Percentiles rank a stretch among this genome's conserved stretches.
Evolutionary conservation across 1,139 yeast genomes (phyloP).

Genomic region (Candida smagusa): DNA sequence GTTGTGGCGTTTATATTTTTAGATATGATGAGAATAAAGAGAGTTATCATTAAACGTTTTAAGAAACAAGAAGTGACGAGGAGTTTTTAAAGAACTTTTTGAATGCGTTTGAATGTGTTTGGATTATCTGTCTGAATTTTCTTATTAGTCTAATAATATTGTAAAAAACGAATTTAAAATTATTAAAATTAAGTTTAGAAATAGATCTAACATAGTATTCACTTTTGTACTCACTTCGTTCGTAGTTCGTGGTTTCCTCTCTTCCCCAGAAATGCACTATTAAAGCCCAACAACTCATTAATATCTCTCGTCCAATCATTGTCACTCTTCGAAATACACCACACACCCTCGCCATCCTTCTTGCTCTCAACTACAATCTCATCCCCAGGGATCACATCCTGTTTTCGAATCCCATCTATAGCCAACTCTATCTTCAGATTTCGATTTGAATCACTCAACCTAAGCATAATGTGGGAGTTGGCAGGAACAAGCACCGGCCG

Average conservation of each 20-base stretch:
- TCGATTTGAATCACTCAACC: constrained; percentile 52
- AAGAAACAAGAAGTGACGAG: too few species aligned
- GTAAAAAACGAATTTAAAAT: too few species aligned
- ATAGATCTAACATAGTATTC: too few species aligned
- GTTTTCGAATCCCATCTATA: constrained; percentile 79
- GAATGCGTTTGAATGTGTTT: too few species aligned
- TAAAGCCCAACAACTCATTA: constrained; percentile 84
- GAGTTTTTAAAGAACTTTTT: too few species aligned
- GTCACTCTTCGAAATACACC: constrained; percentile 80
- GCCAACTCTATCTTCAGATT: constrained; percentile 52
- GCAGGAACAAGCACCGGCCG: constrained; percentile 82
- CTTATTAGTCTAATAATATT: too few species aligned
- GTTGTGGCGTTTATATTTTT: too few species aligned
- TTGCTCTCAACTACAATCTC: constrained; percentile 59
- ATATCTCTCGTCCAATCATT: constrained; percentile 92
- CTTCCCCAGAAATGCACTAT: constrained; percentile 63
- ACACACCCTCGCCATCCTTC: constrained; percentile 51
- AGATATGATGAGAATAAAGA: too few species aligned
- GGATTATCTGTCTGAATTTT: too few species aligned
- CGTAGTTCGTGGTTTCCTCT: neutral
- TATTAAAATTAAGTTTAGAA: too few species aligned
- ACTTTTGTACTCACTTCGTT: too few species aligned
- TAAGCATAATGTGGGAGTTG: constrained; percentile 63
- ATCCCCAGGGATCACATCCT: constrained; percentile 69
- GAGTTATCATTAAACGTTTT: too few species aligned